phyloP scores from a whole-genome alignment of 345 rosid genomes.

The Streptanthus diversifolius region DNA sequence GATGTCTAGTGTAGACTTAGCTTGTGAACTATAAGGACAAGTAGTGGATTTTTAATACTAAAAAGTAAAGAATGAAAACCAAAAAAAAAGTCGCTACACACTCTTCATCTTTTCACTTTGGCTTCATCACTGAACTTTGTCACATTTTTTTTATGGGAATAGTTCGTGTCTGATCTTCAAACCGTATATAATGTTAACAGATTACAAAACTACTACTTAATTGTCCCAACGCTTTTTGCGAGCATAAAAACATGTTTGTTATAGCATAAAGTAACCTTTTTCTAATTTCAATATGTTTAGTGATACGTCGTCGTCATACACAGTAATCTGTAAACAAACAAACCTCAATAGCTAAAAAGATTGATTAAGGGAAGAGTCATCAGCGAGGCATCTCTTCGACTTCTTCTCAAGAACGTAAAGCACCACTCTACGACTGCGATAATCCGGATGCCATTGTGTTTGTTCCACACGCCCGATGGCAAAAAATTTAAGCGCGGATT shows the following conservation, averaged over 20 bases:
- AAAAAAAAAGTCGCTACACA: background rate
- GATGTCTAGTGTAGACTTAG: background rate
- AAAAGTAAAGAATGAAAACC: background rate
- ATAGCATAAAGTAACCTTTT: background rate
- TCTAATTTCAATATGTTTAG: background rate
- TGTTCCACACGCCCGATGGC: constrained; percentile 72
- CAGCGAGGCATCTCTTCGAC: constrained; percentile 23
- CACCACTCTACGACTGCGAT: constrained; percentile 58
- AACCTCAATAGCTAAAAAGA: constrained; percentile 20
- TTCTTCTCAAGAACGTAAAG: constrained; percentile 76
- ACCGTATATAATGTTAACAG: background rate
- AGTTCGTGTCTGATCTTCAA: background rate
- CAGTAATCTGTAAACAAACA: background rate
- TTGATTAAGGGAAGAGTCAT: constrained; percentile 25
- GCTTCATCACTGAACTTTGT: background rate
- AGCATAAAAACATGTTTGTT: background rate
- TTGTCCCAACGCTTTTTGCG: background rate
- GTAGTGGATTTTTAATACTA: background rate
- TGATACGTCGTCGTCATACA: background rate
- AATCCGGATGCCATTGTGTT: constrained; percentile 83
- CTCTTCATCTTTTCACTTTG: background rate
- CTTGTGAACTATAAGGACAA: background rate
- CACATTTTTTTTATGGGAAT: background rate
- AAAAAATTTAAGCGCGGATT: constrained; percentile 62
- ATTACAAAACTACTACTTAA: background rate